phyloP scores from a whole-genome alignment of 192 early-diverging fungal genomes.

The Fimicolochytrium jonesii region DNA sequence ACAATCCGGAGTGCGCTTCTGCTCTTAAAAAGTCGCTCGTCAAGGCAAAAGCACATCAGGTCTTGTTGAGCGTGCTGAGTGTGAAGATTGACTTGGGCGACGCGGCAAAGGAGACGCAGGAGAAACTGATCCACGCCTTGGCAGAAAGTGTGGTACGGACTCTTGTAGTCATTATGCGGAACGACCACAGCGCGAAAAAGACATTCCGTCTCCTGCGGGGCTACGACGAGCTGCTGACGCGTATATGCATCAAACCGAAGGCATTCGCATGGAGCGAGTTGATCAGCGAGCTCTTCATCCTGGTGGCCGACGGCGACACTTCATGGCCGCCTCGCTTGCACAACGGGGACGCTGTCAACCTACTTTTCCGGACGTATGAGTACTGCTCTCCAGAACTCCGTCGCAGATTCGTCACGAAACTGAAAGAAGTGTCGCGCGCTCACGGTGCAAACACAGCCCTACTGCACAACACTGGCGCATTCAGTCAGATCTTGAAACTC shows the following conservation, averaged over 20 bases:
- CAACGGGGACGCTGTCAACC: constrained; percentile 30
- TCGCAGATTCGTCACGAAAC: constrained; percentile 11
- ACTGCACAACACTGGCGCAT: constrained; percentile 21
- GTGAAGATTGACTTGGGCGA: constrained; percentile 5
- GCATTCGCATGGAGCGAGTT: constrained; percentile 21
- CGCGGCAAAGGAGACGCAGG: neutral
- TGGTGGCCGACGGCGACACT: neutral
- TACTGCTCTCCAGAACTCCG: constrained; percentile 16
- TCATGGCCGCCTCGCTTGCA: constrained; percentile 20
- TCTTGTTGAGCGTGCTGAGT: constrained; percentile 12
- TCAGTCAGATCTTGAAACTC: constrained; percentile 22
- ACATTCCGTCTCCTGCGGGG: constrained; percentile 26
- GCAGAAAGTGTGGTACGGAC: constrained; percentile 23
- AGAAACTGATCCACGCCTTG: neutral
- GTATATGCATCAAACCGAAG: constrained; percentile 22
- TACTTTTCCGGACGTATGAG: constrained; percentile 20
- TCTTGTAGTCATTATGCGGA: constrained; percentile 16
- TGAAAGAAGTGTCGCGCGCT: constrained; percentile 20
- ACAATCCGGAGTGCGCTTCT: neutral
- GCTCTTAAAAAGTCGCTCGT: constrained; percentile 2
- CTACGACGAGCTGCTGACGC: constrained; percentile 28
- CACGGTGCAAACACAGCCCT: constrained; percentile 39
- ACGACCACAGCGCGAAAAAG: constrained; percentile 18
- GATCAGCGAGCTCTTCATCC: constrained; percentile 23
- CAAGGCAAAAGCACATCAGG: constrained; percentile 9